These are phyloP conservation scores for Apiospora phragmitis DNA, from an alignment of 2,329 filamentous ascomycete species.

Conservation along the genomic window DNA sequence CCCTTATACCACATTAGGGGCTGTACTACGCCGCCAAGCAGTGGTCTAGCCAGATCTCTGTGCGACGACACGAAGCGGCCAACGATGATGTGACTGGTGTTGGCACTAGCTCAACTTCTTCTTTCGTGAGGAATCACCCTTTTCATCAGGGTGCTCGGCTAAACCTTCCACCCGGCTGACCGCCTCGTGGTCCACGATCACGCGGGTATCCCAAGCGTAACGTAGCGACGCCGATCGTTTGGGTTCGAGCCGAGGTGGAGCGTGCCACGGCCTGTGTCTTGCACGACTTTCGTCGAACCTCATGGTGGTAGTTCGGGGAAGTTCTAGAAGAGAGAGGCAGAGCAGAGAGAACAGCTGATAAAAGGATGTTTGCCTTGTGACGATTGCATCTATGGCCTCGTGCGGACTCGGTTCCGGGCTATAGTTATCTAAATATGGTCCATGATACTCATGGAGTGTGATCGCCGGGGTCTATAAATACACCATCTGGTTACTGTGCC, in stretches of 20 bases:
- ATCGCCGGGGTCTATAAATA: not conserved
- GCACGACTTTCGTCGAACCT: not conserved
- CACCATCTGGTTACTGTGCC: not conserved
- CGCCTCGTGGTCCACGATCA: not conserved
- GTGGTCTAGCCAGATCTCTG: not conserved
- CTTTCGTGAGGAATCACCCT: rapidly evolving
- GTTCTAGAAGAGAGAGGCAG: not conserved
- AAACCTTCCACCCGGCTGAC: not conserved
- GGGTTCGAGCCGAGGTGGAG: not conserved
- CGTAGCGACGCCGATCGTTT: not conserved
- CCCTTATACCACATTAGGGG: not conserved
- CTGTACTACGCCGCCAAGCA: not conserved
- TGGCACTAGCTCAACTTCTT: no score
- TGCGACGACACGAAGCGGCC: not conserved
- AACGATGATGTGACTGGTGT: no score
- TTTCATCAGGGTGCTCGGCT: not conserved
- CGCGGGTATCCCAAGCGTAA: not conserved
- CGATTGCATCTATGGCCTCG: not conserved
- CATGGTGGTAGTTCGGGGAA: not conserved
- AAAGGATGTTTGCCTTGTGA: not conserved
- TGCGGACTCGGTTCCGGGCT: not conserved
- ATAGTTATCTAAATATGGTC: not conserved
- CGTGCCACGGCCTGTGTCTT: not conserved
- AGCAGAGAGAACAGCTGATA: not conserved
- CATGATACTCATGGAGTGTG: not conserved